Percentiles rank a stretch among this genome's conserved stretches.
Evolutionary conservation across 2,329 filamentous ascomycete species (phyloP).

Genomic region (Alternaria novae-zelandiae): DNA sequence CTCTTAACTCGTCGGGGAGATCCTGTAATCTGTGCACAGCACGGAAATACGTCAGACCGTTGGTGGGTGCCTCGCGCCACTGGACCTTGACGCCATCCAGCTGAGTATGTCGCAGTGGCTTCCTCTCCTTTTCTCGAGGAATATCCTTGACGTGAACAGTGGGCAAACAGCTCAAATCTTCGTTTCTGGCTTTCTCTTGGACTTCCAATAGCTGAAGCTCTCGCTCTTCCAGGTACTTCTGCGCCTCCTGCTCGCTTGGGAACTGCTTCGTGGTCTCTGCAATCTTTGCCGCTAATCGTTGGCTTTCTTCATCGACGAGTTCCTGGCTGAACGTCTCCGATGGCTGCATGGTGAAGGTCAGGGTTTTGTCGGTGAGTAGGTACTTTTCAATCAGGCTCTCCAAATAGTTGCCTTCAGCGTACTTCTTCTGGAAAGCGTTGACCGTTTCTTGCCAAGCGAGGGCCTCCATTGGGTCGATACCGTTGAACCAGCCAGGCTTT

Average conservation of each 20-base stretch:
- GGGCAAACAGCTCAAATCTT: conserved; percentile 86
- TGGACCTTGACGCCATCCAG: conserved; percentile 74
- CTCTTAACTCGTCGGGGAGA: conserved; percentile 81
- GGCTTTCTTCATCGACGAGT: conserved; percentile 76
- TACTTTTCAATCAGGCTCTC: conserved; percentile 89
- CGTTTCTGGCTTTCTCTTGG: conserved; percentile 81
- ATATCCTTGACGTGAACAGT: conserved; percentile 91
- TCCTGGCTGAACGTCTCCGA: conserved; percentile 76
- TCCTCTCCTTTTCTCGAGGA: conserved; percentile 75
- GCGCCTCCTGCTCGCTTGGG: conserved; percentile 73
- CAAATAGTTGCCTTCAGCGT: conserved; percentile 78
- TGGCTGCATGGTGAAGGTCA: conserved; percentile 95
- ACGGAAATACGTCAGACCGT: conserved; percentile 94
- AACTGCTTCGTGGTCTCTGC: conserved; percentile 70
- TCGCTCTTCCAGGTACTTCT: conserved; percentile 73
- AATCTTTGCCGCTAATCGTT: conserved; percentile 77
- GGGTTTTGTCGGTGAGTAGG: conserved; percentile 80
- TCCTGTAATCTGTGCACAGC: conserved; percentile 81
- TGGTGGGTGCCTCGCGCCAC: conserved; percentile 92
- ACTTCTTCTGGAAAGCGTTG: conserved; percentile 77
- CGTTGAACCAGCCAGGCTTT: conserved; percentile 94
- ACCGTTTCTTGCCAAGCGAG: conserved; percentile 92
- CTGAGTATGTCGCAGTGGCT: conserved; percentile 66
- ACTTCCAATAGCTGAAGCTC: conserved; percentile 82
- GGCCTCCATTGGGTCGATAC: conserved; percentile 88